These are phyloP conservation scores for Penicillium sp. DNA, from an alignment of 2,329 filamentous ascomycete species.

Conservation along the genomic window DNA sequence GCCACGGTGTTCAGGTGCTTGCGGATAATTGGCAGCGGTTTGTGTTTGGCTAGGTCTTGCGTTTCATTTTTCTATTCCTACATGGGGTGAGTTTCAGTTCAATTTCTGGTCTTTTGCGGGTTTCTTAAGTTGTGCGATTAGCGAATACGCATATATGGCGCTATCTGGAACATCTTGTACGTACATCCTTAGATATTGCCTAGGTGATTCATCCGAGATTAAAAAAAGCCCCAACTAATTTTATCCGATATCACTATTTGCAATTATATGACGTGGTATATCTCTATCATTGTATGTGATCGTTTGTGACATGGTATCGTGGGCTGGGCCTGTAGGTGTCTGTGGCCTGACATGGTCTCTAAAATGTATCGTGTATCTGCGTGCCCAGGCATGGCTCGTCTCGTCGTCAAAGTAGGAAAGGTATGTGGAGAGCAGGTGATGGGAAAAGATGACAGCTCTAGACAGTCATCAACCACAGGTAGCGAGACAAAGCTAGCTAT, in stretches of 20 bases:
- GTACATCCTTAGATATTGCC: neutral
- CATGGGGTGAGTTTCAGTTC: neutral
- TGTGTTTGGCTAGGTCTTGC: slow-evolving; percentile 57
- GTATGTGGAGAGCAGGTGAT: neutral
- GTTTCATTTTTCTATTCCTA: neutral
- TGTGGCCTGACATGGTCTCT: slow-evolving; percentile 6
- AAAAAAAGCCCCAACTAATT: neutral
- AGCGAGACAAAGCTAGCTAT: slow-evolving; percentile 16
- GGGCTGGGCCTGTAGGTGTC: slow-evolving; percentile 1
- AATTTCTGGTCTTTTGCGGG: neutral
- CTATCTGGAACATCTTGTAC: neutral
- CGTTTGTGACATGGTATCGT: slow-evolving; percentile 23
- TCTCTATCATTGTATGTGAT: slow-evolving; percentile 22
- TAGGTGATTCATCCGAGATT: neutral
- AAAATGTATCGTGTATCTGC: slow-evolving; percentile 2
- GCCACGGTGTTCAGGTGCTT: slow-evolving; percentile 66
- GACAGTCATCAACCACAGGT: neutral
- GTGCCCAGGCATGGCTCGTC: slow-evolving; percentile 23
- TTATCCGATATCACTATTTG: slow-evolving; percentile 1
- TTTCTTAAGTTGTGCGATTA: neutral
- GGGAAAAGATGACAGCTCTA: neutral
- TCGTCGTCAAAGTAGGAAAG: slow-evolving; percentile 16
- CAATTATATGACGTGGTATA: slow-evolving; percentile 20
- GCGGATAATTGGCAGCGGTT: slow-evolving; percentile 76
- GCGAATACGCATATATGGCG: neutral